A percentile compares a stretch with the other conserved stretches of the same genome.
These are phyloP conservation scores for Termitomyces sp. DNA, from an alignment of 768 basidiomycete genomes.

Conservation along the genomic window DNA sequence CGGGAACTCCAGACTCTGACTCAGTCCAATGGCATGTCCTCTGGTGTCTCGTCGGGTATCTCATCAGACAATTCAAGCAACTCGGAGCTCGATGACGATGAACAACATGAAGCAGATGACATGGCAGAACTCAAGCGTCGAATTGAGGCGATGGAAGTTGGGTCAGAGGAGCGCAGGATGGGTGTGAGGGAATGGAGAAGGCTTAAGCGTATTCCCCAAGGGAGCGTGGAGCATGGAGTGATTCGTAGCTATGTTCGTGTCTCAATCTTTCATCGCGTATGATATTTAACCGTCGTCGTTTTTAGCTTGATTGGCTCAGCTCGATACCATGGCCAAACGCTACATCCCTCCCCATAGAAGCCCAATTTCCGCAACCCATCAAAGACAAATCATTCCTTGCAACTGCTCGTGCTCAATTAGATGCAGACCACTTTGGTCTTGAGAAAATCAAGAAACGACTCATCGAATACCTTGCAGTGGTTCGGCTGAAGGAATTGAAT, in stretches of 20 bases:
- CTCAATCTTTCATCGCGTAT: neutral
- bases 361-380: constrained; percentile 20
- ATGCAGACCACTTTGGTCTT: constrained; percentile 87
- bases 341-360: constrained; percentile 15
- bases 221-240: constrained; percentile 88
- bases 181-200: constrained; percentile 80
- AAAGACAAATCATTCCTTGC: constrained; percentile 55
- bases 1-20: constrained; percentile 61
- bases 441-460: constrained; percentile 89
- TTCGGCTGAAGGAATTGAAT: constrained; percentile 52
- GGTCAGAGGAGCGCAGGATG: constrained; percentile 78
- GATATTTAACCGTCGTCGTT: neutral
- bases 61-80: constrained; percentile 18
- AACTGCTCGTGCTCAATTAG: constrained; percentile 73
- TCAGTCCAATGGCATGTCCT: constrained; percentile 21
- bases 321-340: constrained; percentile 77
- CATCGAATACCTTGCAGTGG: constrained; percentile 89
- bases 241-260: constrained; percentile 71
- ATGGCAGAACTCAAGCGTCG: constrained; percentile 64
- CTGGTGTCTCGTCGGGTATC: constrained; percentile 2
- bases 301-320: constrained; percentile 87
- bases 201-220: constrained; percentile 81
- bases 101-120: constrained; percentile 77
- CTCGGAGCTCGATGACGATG: constrained; percentile 69
- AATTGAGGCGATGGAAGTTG: constrained; percentile 68